These are phyloP conservation scores for Rosa hybrid DNA, from an alignment of 331 rosid genomes.

Conservation along the genomic window DNA sequence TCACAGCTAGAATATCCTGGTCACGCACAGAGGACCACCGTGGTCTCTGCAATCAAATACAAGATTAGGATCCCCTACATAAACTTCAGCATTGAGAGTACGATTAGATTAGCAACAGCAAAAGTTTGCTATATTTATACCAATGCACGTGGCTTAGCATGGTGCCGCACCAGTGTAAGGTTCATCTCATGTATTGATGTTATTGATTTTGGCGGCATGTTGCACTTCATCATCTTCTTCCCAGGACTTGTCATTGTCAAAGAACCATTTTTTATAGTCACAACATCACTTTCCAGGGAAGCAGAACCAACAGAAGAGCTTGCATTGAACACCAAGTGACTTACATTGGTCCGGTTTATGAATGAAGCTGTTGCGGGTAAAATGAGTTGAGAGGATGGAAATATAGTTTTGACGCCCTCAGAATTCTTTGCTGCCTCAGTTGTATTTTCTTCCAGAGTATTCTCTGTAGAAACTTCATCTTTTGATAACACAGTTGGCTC, in stretches of 20 bases:
- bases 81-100: constrained; percentile 10
- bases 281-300: constrained; percentile 26
- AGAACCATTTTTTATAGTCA: constrained; percentile 30
- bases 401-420: constrained; percentile 27
- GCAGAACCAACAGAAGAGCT: constrained; percentile 34
- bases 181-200: constrained; percentile 77
- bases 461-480: constrained; percentile 25
- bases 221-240: constrained; percentile 60
- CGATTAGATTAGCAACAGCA: constrained; percentile 11
- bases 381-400: constrained; percentile 19
- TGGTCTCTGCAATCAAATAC: constrained; percentile 67
- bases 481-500: constrained; percentile 41
- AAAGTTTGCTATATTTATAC: constrained; percentile 38
- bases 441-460: constrained; percentile 28
- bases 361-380: constrained; percentile 25
- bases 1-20: constrained; percentile 65
- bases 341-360: constrained; percentile 27
- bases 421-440: constrained; percentile 26
- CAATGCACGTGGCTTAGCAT: constrained; percentile 62
- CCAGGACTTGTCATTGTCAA: constrained; percentile 18
- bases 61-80: not conserved
- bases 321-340: constrained; percentile 20
- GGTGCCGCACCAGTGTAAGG: constrained; percentile 51
- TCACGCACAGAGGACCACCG: constrained; percentile 74
- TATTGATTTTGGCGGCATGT: constrained; percentile 75